Conservation (phyloP, 2,329 filamentous ascomycete species). For the Boeremia exigua region DNA sequence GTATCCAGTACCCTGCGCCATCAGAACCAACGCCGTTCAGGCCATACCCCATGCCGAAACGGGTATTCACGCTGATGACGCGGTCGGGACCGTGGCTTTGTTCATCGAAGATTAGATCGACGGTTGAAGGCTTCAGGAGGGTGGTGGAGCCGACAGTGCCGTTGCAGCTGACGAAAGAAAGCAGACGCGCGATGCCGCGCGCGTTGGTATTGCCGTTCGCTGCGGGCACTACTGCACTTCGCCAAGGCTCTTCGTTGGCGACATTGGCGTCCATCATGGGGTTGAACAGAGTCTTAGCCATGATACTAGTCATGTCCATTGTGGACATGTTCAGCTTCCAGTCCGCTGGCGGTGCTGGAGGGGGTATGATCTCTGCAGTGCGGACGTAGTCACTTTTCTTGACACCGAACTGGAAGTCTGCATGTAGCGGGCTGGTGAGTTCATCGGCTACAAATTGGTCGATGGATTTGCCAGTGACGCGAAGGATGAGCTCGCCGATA, state of each 20-base stretch:
- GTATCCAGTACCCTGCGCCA: slow-evolving; percentile 13
- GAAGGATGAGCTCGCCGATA: slow-evolving; percentile 15
- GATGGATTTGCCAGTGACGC: slow-evolving; percentile 14
- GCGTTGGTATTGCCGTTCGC: slow-evolving; percentile 25
- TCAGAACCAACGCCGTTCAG: slow-evolving; percentile 3
- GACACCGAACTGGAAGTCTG: slow-evolving; percentile 25
- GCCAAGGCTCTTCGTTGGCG: slow-evolving; percentile 10
- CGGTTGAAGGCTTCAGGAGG: slow-evolving; percentile 16
- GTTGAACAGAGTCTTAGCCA: slow-evolving; percentile 15
- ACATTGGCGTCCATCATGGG: slow-evolving; percentile 11
- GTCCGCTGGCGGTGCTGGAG: slow-evolving; percentile 4
- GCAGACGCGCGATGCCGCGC: slow-evolving; percentile 13
- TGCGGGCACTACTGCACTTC: slow-evolving; percentile 4
- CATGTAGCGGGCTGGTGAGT: slow-evolving; percentile 64
- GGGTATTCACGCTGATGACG: slow-evolving; percentile 1
- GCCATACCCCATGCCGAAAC: slow-evolving; percentile 21
- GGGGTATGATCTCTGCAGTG: slow-evolving; percentile 21
- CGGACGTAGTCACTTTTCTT: slow-evolving; percentile 11
- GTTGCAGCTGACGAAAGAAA: slow-evolving; percentile 15
- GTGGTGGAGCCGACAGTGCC: slow-evolving; percentile 1
- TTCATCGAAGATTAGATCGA: slow-evolving; percentile 21
- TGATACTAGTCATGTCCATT: not conserved
- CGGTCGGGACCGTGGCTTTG: slow-evolving; percentile 17
- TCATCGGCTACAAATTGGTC: slow-evolving; percentile 60
- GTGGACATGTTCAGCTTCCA: not conserved